These are phyloP conservation scores for Leccinum olivaceopallidum DNA, from an alignment of 768 basidiomycete genomes.

Conservation along the genomic window DNA sequence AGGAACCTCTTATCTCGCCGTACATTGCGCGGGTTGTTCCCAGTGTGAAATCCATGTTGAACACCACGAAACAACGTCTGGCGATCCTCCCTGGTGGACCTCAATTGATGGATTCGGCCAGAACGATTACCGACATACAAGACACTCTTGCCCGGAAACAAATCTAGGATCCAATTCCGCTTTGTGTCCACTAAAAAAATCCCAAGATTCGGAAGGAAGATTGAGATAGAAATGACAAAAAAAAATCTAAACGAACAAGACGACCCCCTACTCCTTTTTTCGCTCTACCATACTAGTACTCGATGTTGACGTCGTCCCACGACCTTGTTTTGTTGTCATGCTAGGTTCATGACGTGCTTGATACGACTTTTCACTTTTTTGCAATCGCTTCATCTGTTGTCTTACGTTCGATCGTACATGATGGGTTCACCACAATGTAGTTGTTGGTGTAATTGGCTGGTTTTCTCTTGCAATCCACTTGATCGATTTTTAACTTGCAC, in stretches of 20 bases:
- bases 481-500: not conserved
- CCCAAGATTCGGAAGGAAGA: not conserved
- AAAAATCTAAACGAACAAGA: slow-evolving; percentile 1
- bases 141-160: slow-evolving; percentile 59
- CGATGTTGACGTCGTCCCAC: slow-evolving; percentile 1
- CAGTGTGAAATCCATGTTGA: slow-evolving; percentile 73
- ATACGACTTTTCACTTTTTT: slow-evolving; percentile 14
- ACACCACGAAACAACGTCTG: slow-evolving; percentile 78
- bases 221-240: not conserved
- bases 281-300: slow-evolving; percentile 1
- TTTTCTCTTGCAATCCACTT: slow-evolving; percentile 15
- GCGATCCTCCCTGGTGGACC: slow-evolving; percentile 74
- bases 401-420: not conserved
- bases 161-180: slow-evolving; percentile 9
- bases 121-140: slow-evolving; percentile 73
- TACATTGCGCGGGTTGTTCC: slow-evolving; percentile 82
- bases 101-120: slow-evolving; percentile 64
- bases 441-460: slow-evolving; percentile 20
- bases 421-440: slow-evolving; percentile 21
- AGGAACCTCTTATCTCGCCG: slow-evolving; percentile 82
- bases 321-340: slow-evolving; percentile 17
- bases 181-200: slow-evolving; percentile 2
- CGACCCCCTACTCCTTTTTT: not conserved
- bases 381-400: slow-evolving; percentile 7
- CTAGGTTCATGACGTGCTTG: slow-evolving; percentile 26